Evolutionary conservation across 2,329 filamentous ascomycete species (phyloP).

Genomic region (Blumeria graminis): DNA sequence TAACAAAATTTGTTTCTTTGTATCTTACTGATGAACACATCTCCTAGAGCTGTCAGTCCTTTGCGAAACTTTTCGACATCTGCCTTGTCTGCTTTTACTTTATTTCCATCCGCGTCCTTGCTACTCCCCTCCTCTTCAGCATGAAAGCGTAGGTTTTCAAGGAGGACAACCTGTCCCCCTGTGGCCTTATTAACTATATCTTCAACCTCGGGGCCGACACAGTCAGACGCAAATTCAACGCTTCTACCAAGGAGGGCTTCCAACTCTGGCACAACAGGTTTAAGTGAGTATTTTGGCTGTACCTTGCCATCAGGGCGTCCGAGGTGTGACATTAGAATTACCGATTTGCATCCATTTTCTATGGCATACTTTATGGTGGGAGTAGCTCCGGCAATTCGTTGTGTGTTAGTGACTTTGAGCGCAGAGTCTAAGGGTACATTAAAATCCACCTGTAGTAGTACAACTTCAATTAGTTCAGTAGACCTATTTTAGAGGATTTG

Average conservation of each 20-base stretch:
- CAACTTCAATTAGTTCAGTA: not conserved
- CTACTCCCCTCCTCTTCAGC: constrained; percentile 91
- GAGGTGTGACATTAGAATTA: constrained; percentile 95
- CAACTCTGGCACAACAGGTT: constrained; percentile 74
- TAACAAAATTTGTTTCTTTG: not conserved
- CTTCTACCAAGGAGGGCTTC: constrained; percentile 67
- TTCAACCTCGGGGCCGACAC: constrained; percentile 74
- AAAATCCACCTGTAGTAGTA: constrained; percentile 63
- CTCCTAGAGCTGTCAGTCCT: constrained; percentile 78
- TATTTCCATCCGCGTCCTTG: constrained; percentile 87
- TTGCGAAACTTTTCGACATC: constrained; percentile 87
- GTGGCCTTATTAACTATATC: constrained; percentile 64
- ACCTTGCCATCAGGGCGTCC: constrained; percentile 78
- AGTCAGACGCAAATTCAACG: constrained; percentile 77
- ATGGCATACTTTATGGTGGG: constrained; percentile 89
- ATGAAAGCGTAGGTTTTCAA: constrained; percentile 98
- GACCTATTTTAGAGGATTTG: not conserved
- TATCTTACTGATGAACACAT: constrained; percentile 78
- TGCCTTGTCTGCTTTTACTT: constrained; percentile 89
- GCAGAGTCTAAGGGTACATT: constrained; percentile 89
- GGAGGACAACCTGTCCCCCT: constrained; percentile 61
- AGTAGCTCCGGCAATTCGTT: constrained; percentile 88
- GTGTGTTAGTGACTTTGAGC: constrained; percentile 92
- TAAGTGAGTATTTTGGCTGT: constrained; percentile 84
- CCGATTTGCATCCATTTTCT: constrained; percentile 72